phyloP scores from a whole-genome alignment of 768 basidiomycete species.

The Mycena vulgaris region DNA sequence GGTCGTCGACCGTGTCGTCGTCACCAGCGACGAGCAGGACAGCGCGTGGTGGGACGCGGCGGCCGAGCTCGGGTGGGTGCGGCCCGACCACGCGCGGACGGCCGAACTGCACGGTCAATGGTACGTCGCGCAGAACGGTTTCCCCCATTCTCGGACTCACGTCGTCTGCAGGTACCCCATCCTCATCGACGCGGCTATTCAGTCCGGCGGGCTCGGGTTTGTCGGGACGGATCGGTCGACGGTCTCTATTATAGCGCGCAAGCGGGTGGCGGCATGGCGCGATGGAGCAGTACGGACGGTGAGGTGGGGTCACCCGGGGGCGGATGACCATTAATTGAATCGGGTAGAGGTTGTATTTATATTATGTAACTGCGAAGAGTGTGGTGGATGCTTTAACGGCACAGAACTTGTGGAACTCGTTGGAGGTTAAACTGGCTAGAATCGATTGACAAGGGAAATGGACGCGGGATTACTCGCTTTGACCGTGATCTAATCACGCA shows the following conservation, averaged over 20 bases:
- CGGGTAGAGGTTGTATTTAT: neutral
- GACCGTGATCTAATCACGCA: conserved; percentile 5
- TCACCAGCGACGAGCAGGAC: conserved; percentile 57
- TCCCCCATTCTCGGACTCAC: no score
- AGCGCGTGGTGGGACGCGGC: conserved; percentile 51
- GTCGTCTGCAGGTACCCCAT: conserved; percentile 58
- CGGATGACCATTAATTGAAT: conserved; percentile 46
- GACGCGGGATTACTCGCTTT: conserved; percentile 11
- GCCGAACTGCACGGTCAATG: conserved; percentile 53
- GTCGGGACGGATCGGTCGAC: conserved; percentile 67
- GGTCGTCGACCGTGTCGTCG: conserved; percentile 48
- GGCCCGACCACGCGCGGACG: conserved; percentile 51
- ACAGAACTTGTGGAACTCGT: no score
- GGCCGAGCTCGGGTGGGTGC: conserved; percentile 48
- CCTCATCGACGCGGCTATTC: conserved; percentile 64
- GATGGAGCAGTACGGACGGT: conserved; percentile 55
- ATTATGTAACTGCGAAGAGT: no score
- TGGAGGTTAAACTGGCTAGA: no score
- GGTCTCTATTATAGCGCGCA: conserved; percentile 59
- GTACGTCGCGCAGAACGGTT: conserved; percentile 17
- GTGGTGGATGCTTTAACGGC: no score
- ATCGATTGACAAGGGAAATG: no score
- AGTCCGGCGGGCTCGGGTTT: conserved; percentile 62
- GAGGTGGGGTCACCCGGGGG: conserved; percentile 50
- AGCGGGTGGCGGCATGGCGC: conserved; percentile 63